A percentile compares a stretch with the other conserved stretches of the same genome.
Conservation (phyloP, 1,284 basidiomycete genomes). For the Leccinum griseonigrum region DNA sequence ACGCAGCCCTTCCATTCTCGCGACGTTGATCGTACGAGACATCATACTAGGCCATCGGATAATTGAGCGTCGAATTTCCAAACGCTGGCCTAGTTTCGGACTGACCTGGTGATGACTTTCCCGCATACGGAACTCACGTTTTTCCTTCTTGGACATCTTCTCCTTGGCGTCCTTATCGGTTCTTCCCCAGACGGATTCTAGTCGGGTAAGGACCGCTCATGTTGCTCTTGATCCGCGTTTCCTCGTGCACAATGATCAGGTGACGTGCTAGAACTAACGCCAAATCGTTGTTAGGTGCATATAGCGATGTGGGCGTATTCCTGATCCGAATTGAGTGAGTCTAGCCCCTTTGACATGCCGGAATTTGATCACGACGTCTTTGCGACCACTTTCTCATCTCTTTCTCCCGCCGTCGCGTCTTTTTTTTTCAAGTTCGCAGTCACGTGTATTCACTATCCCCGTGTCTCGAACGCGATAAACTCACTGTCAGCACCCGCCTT, state of each 20-base stretch:
- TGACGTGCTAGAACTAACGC: neutral
- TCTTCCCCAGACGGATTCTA: constrained; percentile 95
- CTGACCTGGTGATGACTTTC: constrained; percentile 9
- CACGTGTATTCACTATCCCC: neutral
- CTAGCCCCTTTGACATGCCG: neutral
- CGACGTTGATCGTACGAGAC: constrained; percentile 70
- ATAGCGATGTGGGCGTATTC: constrained; percentile 92
- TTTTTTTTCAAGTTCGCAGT: neutral
- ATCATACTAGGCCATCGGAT: constrained; percentile 37
- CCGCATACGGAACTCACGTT: constrained; percentile 67
- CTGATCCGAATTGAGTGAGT: constrained; percentile 82
- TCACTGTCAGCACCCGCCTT: constrained; percentile 83
- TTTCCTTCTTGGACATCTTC: constrained; percentile 81
- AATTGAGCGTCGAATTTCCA: constrained; percentile 24
- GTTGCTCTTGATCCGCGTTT: neutral
- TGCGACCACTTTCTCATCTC: neutral
- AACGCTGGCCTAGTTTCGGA: neutral
- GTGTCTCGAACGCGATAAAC: constrained; percentile 37
- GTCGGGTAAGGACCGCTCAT: constrained; percentile 60
- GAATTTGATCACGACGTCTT: neutral
- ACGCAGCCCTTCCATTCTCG: constrained; percentile 87
- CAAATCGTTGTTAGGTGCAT: constrained; percentile 63
- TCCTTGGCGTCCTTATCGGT: constrained; percentile 84
- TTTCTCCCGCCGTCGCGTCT: neutral
- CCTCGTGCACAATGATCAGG: neutral